Conservation (phyloP, 1,139 yeast species). For the Kurtzmaniella quercitrusa region DNA sequence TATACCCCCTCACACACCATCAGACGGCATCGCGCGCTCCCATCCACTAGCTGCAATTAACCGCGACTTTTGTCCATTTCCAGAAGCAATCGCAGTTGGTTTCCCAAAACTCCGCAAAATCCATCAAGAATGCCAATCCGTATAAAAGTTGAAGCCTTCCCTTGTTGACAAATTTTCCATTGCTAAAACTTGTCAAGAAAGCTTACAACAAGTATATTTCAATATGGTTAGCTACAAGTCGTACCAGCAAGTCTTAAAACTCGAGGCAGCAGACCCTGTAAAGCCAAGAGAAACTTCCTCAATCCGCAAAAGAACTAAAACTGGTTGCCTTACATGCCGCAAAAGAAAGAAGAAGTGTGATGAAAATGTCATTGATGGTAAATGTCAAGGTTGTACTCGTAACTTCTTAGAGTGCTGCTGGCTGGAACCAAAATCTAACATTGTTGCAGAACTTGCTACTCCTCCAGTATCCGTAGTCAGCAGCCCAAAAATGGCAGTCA, state of each 20-base stretch:
- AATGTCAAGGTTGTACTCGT: conserved; percentile 46
- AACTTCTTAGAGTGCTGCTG: conserved; percentile 47
- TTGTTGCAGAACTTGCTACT: conserved; percentile 7
- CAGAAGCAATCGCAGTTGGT: conserved; percentile 4
- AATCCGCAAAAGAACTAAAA: conserved; percentile 33
- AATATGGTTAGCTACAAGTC: conserved; percentile 22
- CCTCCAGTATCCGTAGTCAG: conserved; percentile 7
- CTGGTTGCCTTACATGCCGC: conserved; percentile 44
- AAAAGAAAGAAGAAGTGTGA: conserved; percentile 48
- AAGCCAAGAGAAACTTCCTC: conserved; percentile 13
- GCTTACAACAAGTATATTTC: not conserved
- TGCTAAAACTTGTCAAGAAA: not conserved
- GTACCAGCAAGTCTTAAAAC: conserved; percentile 41
- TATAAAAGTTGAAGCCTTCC: not conserved
- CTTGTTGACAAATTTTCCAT: not conserved
- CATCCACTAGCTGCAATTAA: conserved; percentile 3
- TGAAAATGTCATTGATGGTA: conserved; percentile 40
- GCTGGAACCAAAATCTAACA: conserved; percentile 22
- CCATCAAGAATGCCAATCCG: not conserved
- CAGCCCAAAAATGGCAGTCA: conserved; percentile 5
- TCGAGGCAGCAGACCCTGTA: conserved; percentile 10
- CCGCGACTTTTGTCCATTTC: conserved; percentile 8
- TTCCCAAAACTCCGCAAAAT: conserved; percentile 3
- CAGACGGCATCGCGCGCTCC: conserved; percentile 1
- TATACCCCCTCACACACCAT: too few species aligned